Percentiles rank a stretch among this genome's conserved stretches.
phyloP scores from a whole-genome alignment of 306 rosid species.

The Dicorynia guianensis region DNA sequence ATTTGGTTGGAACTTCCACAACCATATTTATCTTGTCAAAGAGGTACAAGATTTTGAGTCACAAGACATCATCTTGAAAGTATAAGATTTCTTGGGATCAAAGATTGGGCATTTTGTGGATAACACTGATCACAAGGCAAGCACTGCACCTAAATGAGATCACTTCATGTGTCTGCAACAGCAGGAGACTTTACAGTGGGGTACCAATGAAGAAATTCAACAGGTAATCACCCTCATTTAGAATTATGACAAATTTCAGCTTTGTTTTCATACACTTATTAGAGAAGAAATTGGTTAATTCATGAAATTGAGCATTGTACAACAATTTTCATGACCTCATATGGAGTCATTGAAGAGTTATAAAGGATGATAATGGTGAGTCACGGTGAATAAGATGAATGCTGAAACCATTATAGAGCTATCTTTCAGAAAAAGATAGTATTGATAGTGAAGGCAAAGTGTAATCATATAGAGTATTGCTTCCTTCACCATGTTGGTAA shows the following conservation, averaged over 20 bases:
- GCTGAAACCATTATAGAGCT: not conserved
- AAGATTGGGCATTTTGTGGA: not conserved
- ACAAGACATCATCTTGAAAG: not conserved
- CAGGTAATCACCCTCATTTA: not conserved
- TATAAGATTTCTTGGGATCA: not conserved
- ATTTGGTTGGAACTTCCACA: not conserved
- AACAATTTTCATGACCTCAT: not conserved
- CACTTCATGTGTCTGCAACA: constrained; percentile 2
- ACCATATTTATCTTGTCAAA: too few relatives aligned
- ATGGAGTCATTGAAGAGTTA: not conserved
- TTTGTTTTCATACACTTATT: not conserved
- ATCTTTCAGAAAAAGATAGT: not conserved
- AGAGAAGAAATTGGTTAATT: not conserved
- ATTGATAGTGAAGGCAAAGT: not conserved
- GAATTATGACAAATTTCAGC: not conserved
- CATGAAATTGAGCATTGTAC: not conserved
- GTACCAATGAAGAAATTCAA: not conserved
- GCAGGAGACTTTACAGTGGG: not conserved
- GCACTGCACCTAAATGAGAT: not conserved
- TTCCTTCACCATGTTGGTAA: too few relatives aligned
- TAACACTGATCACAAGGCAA: not conserved
- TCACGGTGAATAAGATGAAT: not conserved
- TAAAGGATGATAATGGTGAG: not conserved
- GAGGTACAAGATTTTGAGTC: not conserved
- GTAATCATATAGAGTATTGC: not conserved